Conservation (phyloP, 2,329 filamentous ascomycete species). For the Venturiaceae sp. region DNA sequence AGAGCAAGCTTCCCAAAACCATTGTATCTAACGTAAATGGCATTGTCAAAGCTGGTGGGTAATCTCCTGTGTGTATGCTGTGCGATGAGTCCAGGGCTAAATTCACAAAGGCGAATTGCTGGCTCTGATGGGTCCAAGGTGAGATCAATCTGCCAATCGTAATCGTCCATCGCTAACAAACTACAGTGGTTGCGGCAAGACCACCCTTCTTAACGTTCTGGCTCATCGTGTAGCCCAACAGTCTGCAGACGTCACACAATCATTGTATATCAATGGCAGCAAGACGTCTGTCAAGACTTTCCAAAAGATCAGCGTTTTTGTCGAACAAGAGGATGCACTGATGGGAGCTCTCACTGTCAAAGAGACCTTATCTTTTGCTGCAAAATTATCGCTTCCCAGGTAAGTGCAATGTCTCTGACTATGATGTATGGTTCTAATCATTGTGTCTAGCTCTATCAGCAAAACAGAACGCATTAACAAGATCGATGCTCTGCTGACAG, state of each 20-base stretch:
- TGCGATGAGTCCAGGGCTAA: background rate
- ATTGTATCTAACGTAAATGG: slow-evolving; percentile 57
- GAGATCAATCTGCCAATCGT: slow-evolving; percentile 28
- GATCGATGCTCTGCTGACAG: slow-evolving; percentile 55
- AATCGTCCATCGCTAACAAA: too few relatives aligned
- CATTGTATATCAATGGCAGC: slow-evolving; percentile 54
- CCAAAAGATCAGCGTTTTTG: slow-evolving; percentile 61
- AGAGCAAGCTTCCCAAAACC: slow-evolving; percentile 51
- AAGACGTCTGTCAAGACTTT: slow-evolving; percentile 45
- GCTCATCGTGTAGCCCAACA: slow-evolving; percentile 50
- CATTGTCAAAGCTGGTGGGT: slow-evolving; percentile 46
- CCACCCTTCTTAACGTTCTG: slow-evolving; percentile 72
- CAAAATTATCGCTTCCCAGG: slow-evolving; percentile 48
- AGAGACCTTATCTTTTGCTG: slow-evolving; percentile 72
- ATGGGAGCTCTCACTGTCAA: slow-evolving; percentile 71
- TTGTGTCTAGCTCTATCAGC: slow-evolving; percentile 31
- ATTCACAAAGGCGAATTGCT: slow-evolving; percentile 47
- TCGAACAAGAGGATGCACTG: slow-evolving; percentile 81
- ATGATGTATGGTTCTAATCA: background rate
- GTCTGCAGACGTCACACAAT: slow-evolving; percentile 43
- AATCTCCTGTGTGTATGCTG: slow-evolving; percentile 20
- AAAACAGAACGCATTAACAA: slow-evolving; percentile 51
- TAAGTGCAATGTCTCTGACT: slow-evolving; percentile 17
- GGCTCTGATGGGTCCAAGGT: slow-evolving; percentile 71
- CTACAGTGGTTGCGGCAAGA: slow-evolving; percentile 69